Evolutionary conservation across 805 yeast genomes (phyloP).

Genomic region (Pichia gijzeniarum): DNA sequence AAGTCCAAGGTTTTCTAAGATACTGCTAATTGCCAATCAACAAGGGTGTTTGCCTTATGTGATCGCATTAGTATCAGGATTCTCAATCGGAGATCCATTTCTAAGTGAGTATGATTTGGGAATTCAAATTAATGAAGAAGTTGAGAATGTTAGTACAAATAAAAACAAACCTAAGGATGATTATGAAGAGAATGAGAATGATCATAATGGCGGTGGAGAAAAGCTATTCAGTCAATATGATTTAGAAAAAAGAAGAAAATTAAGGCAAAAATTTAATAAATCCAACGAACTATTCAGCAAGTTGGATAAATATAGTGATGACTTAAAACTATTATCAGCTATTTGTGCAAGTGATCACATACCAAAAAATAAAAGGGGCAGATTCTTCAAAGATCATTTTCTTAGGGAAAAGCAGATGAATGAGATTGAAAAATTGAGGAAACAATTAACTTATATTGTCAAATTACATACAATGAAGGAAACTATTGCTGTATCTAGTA

Average conservation of each 20-base stretch:
- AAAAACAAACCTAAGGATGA: constrained; percentile 29
- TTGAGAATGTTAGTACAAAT: constrained; percentile 26
- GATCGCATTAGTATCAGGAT: constrained; percentile 85
- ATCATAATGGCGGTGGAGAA: constrained; percentile 19
- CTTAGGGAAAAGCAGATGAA: constrained; percentile 76
- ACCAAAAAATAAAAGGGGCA: constrained; percentile 37
- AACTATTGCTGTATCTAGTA: constrained; percentile 43
- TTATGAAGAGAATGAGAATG: constrained; percentile 21
- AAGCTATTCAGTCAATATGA: constrained; percentile 26
- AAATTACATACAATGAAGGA: constrained; percentile 57
- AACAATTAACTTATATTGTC: constrained; percentile 73
- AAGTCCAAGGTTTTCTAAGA: constrained; percentile 88
- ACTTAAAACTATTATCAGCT: constrained; percentile 65
- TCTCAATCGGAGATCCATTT: constrained; percentile 92
- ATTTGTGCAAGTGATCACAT: constrained; percentile 85
- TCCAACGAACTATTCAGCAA: constrained; percentile 56
- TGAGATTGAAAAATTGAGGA: constrained; percentile 75
- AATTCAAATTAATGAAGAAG: constrained; percentile 27
- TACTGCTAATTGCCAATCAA: constrained; percentile 84
- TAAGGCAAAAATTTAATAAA: constrained; percentile 48
- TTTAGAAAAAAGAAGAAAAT: constrained; percentile 33
- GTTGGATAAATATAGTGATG: constrained; percentile 72
- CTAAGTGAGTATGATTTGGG: constrained; percentile 71
- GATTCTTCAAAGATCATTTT: constrained; percentile 55
- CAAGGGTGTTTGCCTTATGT: constrained; percentile 78